These are phyloP conservation scores for Eutypella sp. DNA, from an alignment of 2,329 filamentous ascomycete genomes.

Conservation along the genomic window DNA sequence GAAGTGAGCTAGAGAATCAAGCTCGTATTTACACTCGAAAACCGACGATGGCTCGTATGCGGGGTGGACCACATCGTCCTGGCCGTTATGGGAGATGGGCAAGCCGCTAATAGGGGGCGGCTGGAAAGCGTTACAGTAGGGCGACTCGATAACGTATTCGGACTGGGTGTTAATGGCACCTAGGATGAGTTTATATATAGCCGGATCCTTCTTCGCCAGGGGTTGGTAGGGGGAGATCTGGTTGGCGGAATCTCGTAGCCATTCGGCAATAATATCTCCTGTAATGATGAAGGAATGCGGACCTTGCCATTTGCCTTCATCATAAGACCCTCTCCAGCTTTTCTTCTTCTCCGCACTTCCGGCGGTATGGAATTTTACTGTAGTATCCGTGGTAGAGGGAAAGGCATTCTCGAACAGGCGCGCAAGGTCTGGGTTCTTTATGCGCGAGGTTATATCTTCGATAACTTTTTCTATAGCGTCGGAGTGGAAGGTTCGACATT, in stretches of 20 bases:
- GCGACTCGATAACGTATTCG: slow-evolving; percentile 89
- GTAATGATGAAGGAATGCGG: slow-evolving; percentile 91
- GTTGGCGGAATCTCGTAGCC: slow-evolving; percentile 89
- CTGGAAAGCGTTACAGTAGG: slow-evolving; percentile 98
- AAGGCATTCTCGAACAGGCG: slow-evolving; percentile 94
- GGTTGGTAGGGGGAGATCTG: slow-evolving; percentile 87
- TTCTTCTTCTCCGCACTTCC: slow-evolving; percentile 52
- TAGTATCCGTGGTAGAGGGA: slow-evolving; percentile 87
- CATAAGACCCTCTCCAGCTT: slow-evolving; percentile 31
- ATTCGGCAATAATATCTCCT: slow-evolving; percentile 81
- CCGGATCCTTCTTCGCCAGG: slow-evolving; percentile 74
- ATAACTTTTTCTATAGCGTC: slow-evolving; percentile 86
- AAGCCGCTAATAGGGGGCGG: slow-evolving; percentile 81
- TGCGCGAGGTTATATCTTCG: slow-evolving; percentile 68
- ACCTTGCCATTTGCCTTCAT: slow-evolving; percentile 69
- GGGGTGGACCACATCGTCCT: slow-evolving; percentile 81
- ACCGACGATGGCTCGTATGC: slow-evolving; percentile 78
- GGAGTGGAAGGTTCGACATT: slow-evolving; percentile 87
- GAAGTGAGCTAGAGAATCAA: slow-evolving; percentile 92
- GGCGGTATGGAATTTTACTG: slow-evolving; percentile 79
- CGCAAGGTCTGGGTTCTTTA: slow-evolving; percentile 82
- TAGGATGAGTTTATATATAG: slow-evolving; percentile 73
- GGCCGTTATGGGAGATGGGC: slow-evolving; percentile 66
- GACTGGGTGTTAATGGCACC: slow-evolving; percentile 95
- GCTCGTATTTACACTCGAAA: slow-evolving; percentile 98